A percentile compares a stretch with the other conserved stretches of the same genome.
These are phyloP conservation scores for Penicillium sp. DNA, from an alignment of 2,329 filamentous ascomycete species.

Conservation along the genomic window DNA sequence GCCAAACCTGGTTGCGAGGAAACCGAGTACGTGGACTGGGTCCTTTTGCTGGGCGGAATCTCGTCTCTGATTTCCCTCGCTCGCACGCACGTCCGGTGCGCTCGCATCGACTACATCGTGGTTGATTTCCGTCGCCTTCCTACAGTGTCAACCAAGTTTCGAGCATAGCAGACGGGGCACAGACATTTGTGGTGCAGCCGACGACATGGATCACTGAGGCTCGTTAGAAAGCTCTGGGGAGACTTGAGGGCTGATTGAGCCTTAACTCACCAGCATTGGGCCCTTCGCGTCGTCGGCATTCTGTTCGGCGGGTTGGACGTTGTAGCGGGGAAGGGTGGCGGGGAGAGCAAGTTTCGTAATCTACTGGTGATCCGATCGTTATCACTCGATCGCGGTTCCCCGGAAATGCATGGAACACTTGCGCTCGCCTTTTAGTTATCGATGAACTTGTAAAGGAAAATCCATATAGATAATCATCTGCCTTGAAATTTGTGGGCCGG, in stretches of 20 bases:
- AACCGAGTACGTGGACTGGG: constrained; percentile 15
- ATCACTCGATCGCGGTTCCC: no score
- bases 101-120: constrained; percentile 20
- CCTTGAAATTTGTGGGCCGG: no score
- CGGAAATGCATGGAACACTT: no score
- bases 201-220: constrained; percentile 21
- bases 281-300: constrained; percentile 12
- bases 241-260: background rate
- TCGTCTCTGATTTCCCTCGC: constrained; percentile 11
- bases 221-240: background rate
- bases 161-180: background rate
- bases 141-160: background rate
- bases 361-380: no score
- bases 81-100: constrained; percentile 18
- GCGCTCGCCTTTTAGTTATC: no score
- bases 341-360: no score
- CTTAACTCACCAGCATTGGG: constrained; percentile 18
- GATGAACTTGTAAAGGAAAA: no score
- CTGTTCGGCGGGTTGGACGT: no score
- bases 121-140: constrained; percentile 19
- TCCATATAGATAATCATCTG: no score
- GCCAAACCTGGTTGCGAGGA: constrained; percentile 23
- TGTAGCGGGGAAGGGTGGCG: no score
- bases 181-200: constrained; percentile 24
- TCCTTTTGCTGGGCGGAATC: constrained; percentile 15